A percentile compares a stretch with the other conserved stretches of the same genome.
Conservation (phyloP, 2,329 filamentous ascomycete species). For the Zasmidium citrigriseum region DNA sequence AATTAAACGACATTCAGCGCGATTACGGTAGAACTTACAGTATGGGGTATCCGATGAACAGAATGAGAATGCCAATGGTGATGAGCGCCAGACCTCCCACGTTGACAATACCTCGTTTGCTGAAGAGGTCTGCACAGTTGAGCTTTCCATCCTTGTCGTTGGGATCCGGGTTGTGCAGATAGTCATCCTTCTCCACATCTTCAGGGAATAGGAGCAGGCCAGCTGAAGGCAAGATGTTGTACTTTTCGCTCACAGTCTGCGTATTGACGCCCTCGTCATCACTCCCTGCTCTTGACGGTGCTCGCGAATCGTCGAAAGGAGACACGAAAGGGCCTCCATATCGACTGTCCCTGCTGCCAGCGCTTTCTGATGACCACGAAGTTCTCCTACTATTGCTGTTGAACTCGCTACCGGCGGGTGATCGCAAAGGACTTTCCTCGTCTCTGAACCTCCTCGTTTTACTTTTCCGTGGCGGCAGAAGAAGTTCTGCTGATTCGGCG, state of each 20-base stretch:
- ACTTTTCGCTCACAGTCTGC: slow-evolving; percentile 72
- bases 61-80: slow-evolving; percentile 59
- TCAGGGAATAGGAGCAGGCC: slow-evolving; percentile 69
- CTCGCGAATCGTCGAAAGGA: slow-evolving; percentile 62
- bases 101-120: slow-evolving; percentile 64
- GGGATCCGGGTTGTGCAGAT: slow-evolving; percentile 69
- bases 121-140: slow-evolving; percentile 62
- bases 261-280: slow-evolving; percentile 68
- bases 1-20: background rate
- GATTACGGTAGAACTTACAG: slow-evolving; percentile 53
- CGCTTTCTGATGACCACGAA: slow-evolving; percentile 64
- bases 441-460: slow-evolving; percentile 54
- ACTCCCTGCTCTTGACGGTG: slow-evolving; percentile 61
- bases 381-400: slow-evolving; percentile 65
- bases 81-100: slow-evolving; percentile 63
- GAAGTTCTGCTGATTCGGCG: slow-evolving; percentile 51
- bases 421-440: slow-evolving; percentile 51
- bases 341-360: slow-evolving; percentile 55
- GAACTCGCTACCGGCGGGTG: slow-evolving; percentile 52
- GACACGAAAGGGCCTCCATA: slow-evolving; percentile 49
- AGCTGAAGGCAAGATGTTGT: slow-evolving; percentile 69
- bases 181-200: slow-evolving; percentile 73
- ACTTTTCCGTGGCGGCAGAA: slow-evolving; percentile 52
- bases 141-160: slow-evolving; percentile 62
- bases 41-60: slow-evolving; percentile 71